A percentile compares a stretch with the other conserved stretches of the same genome.
These are phyloP conservation scores for Acanthamoeba castellanii DNA, from an alignment of 208 protist genomes.

Conservation along the genomic window DNA sequence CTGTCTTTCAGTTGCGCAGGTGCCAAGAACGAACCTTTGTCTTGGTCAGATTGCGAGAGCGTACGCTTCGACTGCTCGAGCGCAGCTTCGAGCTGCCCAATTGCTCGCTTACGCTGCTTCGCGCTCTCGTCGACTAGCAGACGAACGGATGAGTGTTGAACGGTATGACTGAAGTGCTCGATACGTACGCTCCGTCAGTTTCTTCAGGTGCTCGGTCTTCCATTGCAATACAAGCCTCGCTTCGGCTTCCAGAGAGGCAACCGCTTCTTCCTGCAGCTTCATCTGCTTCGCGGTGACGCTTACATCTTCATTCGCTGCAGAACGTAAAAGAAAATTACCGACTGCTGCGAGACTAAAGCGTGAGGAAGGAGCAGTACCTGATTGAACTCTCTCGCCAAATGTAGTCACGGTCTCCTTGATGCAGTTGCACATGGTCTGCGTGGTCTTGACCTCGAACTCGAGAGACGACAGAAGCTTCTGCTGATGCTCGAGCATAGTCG, in stretches of 20 bases:
- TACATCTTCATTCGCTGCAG: background rate
- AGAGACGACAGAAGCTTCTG: conserved; percentile 57
- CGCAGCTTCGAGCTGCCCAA: background rate
- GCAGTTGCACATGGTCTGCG: conserved; percentile 65
- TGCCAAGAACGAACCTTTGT: background rate
- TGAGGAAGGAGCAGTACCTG: background rate
- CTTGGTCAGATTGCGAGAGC: background rate
- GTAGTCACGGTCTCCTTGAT: conserved; percentile 56
- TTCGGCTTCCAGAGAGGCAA: background rate
- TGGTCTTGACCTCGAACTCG: conserved; percentile 69
- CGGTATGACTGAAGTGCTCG: background rate
- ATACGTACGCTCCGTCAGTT: conserved; percentile 15
- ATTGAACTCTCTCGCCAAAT: conserved; percentile 33
- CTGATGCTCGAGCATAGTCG: conserved; percentile 63
- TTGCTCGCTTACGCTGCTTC: background rate
- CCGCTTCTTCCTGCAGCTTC: conserved; percentile 2
- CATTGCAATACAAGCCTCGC: background rate
- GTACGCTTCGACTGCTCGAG: conserved; percentile 6
- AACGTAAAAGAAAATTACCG: background rate
- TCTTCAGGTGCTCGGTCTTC: conserved; percentile 22
- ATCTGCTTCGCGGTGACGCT: background rate
- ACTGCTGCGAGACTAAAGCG: background rate
- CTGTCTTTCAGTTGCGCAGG: background rate
- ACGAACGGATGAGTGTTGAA: background rate
- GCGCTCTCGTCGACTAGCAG: background rate